Base-by-base conservation (phyloP, 805 yeast species). In the Pichia nakasei region DNA sequence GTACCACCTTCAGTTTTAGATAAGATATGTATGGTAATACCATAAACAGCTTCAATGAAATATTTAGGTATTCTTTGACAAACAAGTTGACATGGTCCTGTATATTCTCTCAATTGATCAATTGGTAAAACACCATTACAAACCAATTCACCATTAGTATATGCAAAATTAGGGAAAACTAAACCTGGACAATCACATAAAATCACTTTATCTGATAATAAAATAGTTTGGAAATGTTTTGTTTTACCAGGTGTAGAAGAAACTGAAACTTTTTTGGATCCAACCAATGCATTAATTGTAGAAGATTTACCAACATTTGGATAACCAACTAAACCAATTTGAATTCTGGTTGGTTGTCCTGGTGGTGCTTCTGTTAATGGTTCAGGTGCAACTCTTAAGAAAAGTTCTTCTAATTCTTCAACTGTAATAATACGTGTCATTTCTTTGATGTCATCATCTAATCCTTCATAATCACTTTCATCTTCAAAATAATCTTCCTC, bases 181-280 rank as follows among this genome's bases (percentile, higher is more conserved):
- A 93, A 72, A 75, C 99, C 99, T 2, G 99, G 99, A 71, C 99
- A 93, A 72, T 93, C 99, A 66, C 97, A 93, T 42, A 93, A 70
- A 52, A 88, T 73, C 2, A 93, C 93, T 32, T 82, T 73, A 42
- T 83, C 85, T 1, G 96, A 78, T 37, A 93, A 72, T 58, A 78
- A 76, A 49, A 93, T 89, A 1, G 99, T 93, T 69, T 93, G 99
- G 73, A 93, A 93, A 72, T 93, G 99, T 63, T 93, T 93, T 13
- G 99, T 93, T 62, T 93, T 93, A 69, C 99, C 99, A 13, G 99
- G 99, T 1, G 98, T 93, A 1, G 97, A 74, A 2, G 97, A 91
- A 33, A 93, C 99, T 2, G 97, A 88, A n/a, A 93, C 99, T 62
- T 86, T 89, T 59, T 93, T 93, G 18, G 97, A 80, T 13, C 98